Evolutionary conservation across 2,329 filamentous ascomycete species (phyloP), one percentile per base, ranked within the genome.

Genomic region (Colletotrichum musicola): DNA sequence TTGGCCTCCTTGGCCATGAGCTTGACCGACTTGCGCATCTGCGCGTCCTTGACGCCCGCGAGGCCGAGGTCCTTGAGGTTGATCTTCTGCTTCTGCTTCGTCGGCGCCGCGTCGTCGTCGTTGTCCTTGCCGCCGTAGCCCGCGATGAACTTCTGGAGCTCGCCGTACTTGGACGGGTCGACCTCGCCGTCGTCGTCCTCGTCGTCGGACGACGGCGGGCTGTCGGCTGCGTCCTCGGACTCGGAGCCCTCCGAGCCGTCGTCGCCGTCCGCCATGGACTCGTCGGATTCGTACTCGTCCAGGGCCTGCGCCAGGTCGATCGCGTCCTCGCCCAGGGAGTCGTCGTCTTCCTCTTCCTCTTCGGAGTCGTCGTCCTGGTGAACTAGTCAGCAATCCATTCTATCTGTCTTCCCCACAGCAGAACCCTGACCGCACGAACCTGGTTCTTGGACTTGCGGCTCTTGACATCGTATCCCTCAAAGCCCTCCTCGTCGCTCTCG

Each of bases 401-500:
- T n/a, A n/a, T n/a, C n/a, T n/a, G n/a, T n/a, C n/a, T n/a, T n/a
- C n/a, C n/a, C n/a, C n/a, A n/a, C n/a, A n/a, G n/a, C n/a, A n/a
- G n/a, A n/a, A n/a, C n/a, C 4, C 12, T 16, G n/a, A 47, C 20
- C 14, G 16, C 55, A 68, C 65, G 13, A 6, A 69, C 67, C 67
- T 69, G 74, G 68, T 78, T 76, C 49, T 78, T 76, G 62, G 79
- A 71, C 56, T 79, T 81, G 74, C 82, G 85, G 12, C 85, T 86
- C 1, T 85, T 75, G 69, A 90, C 89, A 0, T 83, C 75, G 74
- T 91, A 97, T 12, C 90, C 93, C 71, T 94, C 89, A 72, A 97
- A 97, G 71, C 86, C 88, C 77, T 97, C 95, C 75, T 96, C 91
- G 75, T 97, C 95, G 74, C 93, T 96, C 72, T 93, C 91, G 4